phyloP scores from a whole-genome alignment of 345 rosid genomes.

The Eucalyptus viminalis region DNA sequence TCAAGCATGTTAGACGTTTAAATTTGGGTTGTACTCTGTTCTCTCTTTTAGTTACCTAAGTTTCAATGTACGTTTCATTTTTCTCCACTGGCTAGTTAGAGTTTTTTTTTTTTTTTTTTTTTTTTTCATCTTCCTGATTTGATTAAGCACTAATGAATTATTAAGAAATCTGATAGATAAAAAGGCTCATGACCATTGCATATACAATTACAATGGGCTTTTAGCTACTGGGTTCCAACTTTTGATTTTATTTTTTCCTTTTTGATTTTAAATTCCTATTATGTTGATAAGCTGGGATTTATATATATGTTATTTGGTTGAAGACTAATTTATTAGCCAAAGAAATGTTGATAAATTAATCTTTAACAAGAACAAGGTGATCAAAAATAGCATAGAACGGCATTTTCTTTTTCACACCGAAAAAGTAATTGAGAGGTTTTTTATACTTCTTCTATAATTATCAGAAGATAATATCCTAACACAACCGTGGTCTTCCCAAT shows the following conservation, averaged over 20 bases:
- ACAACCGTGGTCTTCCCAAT: neutral
- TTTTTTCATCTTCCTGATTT: neutral
- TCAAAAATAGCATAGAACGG: neutral
- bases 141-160: neutral
- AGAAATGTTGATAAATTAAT: neutral
- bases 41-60: neutral
- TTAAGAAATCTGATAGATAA: neutral
- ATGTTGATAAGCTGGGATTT: too few species aligned
- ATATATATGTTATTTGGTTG: neutral
- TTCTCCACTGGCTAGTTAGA: neutral
- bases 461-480: neutral
- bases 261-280: neutral
- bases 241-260: neutral
- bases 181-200: neutral
- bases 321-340: neutral
- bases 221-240: neutral
- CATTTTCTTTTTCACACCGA: neutral
- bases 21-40: neutral
- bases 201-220: neutral
- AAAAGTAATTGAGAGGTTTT: neutral
- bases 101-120: neutral
- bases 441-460: neutral
- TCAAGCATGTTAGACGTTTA: neutral
- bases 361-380: neutral
- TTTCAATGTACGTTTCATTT: neutral